Evolutionary conservation across 139 green algal genomes (phyloP), one percentile per base, ranked within the genome.

Genomic region (Klebsormidium nitens): DNA sequence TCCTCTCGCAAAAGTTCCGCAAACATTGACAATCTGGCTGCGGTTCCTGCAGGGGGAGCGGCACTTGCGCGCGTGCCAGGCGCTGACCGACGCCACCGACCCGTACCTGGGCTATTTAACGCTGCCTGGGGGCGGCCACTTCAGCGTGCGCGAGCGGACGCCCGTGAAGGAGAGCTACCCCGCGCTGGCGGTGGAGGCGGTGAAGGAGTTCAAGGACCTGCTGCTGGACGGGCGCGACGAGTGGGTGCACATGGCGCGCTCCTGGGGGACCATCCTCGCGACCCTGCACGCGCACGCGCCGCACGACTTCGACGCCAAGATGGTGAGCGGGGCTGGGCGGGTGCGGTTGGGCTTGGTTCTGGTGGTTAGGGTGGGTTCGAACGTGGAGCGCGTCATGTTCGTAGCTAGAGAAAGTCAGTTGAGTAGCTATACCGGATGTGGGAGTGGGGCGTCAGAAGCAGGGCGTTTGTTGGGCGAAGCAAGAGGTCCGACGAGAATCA

Each of bases 271-370:
- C 5, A 60, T 60, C 14, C 50, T 60, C 17, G 50, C 50, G 23
- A 60, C 50, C 11, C 17, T 35, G 50, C 50, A 60, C 50, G 50
- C 50, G 26, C 50, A 60, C 50, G 50, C 50, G 50, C 50, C 17
- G 17, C 50, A 60, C 50, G 50, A 60, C 50, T 60, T 60, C 26
- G 50, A 60, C 29, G 50, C 17, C 26, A n/a, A n/a, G n/a, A n/a
- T n/a, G n/a, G n/a, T n/a, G n/a, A n/a, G n/a, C n/a, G n/a, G n/a
- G n/a, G n/a, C n/a, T n/a, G n/a, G n/a, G n/a, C n/a, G n/a, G n/a
- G n/a, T n/a, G n/a, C n/a, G n/a, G n/a, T n/a, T n/a, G n/a, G n/a
- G n/a, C n/a, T n/a, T n/a, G n/a, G n/a, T n/a, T n/a, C n/a, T n/a
- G n/a, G n/a, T n/a, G n/a, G n/a, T n/a, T n/a, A n/a, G n/a, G n/a